Base-by-base conservation (phyloP, 495 filamentous ascomycete species). In the Penicillium taxi region DNA sequence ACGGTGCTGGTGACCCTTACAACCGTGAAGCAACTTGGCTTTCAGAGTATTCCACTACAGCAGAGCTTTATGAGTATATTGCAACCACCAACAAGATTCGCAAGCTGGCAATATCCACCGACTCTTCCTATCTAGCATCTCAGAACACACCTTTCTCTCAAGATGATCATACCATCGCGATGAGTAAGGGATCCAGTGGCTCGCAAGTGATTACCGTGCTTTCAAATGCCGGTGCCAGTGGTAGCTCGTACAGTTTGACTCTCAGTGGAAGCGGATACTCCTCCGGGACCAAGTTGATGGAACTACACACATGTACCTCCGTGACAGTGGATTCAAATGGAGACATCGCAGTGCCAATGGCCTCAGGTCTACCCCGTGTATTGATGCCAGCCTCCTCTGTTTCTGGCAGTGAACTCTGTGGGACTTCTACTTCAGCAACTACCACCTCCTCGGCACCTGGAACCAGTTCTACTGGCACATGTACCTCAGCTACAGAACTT, bases 1-100 rank as follows among this genome's bases (percentile, higher is more conserved):
- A 55, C 11, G 83, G 84, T 19, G 70, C 66, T 11, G 64, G 39
- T 22, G 80, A 80, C 32, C 84, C 84, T 0, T 54, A 59, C 21
- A 84, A 89, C 50, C 77, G 86, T 12, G 86, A 90, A 51, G 83
- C 84, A 5, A 62, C 81, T 27, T 93, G 86, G 86, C 57, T 76
- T 5, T 78, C 75, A 5, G 66, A 66, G 4, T 90, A 84, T 56
- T 54, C 63, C 27, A 84, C 77, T 2, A 54, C 46, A 1, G 58
- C 73, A 0, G 59, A 77, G 19, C 63, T 88, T 1, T 88, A 86
- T 67, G 53, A 53, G 2, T 74, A 66, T 40, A 75, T 83, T 32
- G 52, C 71, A 0, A 58, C 55, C 1, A 58, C 81, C 9, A 84
- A 85, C 61, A 60, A 67, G 39, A 68, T 84, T 42, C 71, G 81